A percentile compares a stretch with the other conserved stretches of the same genome.
These are phyloP conservation scores for Lactarius deliciosus DNA, from an alignment of 768 basidiomycete genomes.

Conservation along the genomic window DNA sequence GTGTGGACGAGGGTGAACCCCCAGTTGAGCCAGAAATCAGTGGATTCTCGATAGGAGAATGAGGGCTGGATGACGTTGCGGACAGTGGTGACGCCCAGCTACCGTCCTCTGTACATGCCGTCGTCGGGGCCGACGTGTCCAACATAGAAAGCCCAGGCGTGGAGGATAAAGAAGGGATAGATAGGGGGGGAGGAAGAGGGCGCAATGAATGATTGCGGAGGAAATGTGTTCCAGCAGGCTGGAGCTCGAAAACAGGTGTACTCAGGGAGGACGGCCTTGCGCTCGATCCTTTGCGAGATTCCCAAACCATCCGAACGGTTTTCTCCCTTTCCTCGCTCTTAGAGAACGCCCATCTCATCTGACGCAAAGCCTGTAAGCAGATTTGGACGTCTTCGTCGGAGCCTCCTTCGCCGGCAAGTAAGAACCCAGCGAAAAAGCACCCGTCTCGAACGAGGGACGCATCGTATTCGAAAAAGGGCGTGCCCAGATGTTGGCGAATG, in stretches of 20 bases:
- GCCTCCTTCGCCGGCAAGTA: slow-evolving; percentile 60
- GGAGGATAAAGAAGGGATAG: slow-evolving; percentile 24
- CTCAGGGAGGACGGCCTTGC: slow-evolving; percentile 14
- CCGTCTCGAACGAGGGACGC: slow-evolving; percentile 85
- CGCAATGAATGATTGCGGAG: slow-evolving; percentile 21
- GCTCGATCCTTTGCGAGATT: slow-evolving; percentile 33
- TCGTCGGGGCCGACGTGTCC: slow-evolving; percentile 23
- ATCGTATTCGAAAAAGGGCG: slow-evolving; percentile 76
- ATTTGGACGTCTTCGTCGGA: slow-evolving; percentile 50
- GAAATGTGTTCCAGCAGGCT: slow-evolving; percentile 20
- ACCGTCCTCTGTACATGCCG: slow-evolving; percentile 27
- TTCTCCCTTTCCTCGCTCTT: slow-evolving; percentile 72
- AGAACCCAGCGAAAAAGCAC: slow-evolving; percentile 81
- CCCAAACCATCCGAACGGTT: slow-evolving; percentile 52
- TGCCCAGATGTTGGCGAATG: slow-evolving; percentile 52
- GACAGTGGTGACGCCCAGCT: slow-evolving; percentile 29
- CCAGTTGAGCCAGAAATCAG: slow-evolving; percentile 15
- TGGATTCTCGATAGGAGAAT: slow-evolving; percentile 23
- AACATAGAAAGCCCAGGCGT: slow-evolving; percentile 13
- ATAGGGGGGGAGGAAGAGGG: slow-evolving; percentile 29
- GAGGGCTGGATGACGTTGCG: slow-evolving; percentile 25
- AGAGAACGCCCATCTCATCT: slow-evolving; percentile 82
- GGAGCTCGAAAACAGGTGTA: slow-evolving; percentile 21
- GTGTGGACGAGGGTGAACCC: slow-evolving; percentile 26
- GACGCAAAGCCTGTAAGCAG: slow-evolving; percentile 72